These are phyloP conservation scores for Tuber indicum DNA, from an alignment of 495 filamentous ascomycete species.

Conservation along the genomic window DNA sequence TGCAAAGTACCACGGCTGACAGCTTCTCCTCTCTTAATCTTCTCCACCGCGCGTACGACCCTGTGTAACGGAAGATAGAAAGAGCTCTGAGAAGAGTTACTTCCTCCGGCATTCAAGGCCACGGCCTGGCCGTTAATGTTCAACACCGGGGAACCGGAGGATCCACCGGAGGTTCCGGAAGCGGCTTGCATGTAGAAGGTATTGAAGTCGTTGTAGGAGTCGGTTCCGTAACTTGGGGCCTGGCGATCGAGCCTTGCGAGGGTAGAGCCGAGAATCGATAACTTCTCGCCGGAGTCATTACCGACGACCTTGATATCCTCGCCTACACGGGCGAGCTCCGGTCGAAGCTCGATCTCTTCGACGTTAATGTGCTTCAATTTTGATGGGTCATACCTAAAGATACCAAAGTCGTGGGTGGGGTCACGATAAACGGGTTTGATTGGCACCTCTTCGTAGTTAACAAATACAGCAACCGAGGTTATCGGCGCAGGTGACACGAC, in stretches of 20 bases:
- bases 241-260: constrained; percentile 40
- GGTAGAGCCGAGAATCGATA: constrained; percentile 42
- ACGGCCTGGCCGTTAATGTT: constrained; percentile 42
- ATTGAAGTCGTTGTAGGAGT: constrained; percentile 43
- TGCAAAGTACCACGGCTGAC: constrained; percentile 42
- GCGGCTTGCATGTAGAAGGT: constrained; percentile 44
- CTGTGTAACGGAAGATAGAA: constrained; percentile 41
- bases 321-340: constrained; percentile 39
- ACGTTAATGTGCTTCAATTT: constrained; percentile 41
- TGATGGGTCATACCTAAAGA: constrained; percentile 40
- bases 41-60: constrained; percentile 41
- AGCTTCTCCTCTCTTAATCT: constrained; percentile 36
- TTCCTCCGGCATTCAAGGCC: constrained; percentile 41
- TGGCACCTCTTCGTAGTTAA: constrained; percentile 42
- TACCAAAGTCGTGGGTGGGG: constrained; percentile 41
- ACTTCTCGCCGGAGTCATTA: constrained; percentile 42
- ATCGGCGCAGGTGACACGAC: constrained; percentile 42
- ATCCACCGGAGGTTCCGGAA: constrained; percentile 42
- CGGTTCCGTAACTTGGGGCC: constrained; percentile 39
- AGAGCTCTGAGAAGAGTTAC: constrained; percentile 42
- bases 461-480: constrained; percentile 42
- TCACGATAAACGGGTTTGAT: constrained; percentile 42
- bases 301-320: constrained; percentile 43
- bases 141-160: constrained; percentile 40
- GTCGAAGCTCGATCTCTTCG: constrained; percentile 42